Evolutionary conservation across 2,329 filamentous ascomycete species (phyloP), one percentile per base, ranked within the genome.

Genomic region (Sporothrix pseudoabietina): DNA sequence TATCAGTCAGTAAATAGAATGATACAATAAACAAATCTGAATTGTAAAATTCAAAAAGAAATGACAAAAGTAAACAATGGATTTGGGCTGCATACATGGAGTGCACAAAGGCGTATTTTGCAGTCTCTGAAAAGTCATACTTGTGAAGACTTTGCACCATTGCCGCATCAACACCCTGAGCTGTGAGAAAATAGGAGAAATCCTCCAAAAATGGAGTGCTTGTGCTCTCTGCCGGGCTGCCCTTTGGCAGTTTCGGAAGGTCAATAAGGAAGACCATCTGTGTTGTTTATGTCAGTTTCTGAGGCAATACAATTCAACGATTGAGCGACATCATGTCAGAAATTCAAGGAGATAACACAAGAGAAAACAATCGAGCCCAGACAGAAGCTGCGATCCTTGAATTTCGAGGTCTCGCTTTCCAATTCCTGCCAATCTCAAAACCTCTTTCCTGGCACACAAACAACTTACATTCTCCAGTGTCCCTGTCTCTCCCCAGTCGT

Each of bases 201-300:
- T 95, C 91, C 73, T 88, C 85, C 26, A 88, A 88, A 79, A 97
- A 98, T 0, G 69, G 72, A 4, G 74, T 77, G 14, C 55, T 19
- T 72, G 22, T 35, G 10, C 69, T 55, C 30, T 59, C 76, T 72
- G 35, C 2, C 1, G 52, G 10, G 32, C 69, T 76, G 77, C n/a
- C 78, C 77, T 79, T 47, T n/a, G 82, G 77, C 32, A 89, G 80
- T 55, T 87, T 86, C 6, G 96, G 95, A 9, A 98, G 87, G 79
- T 99, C 96, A 76, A 99, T 94, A n/a, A 98, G 79, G 79, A 97
- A 98, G 8, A 94, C 89, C 77, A 90, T 91, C 90, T 92, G 73
- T 3, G 16, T 12, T 55, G 65, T 39, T 47, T 30, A 16, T n/a
- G 44, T 68, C 22, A 68, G 44, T 16, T 22, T 9, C 8, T 47